A percentile compares a stretch with the other conserved stretches of the same genome.
phyloP scores from a whole-genome alignment of 2,329 filamentous ascomycete genomes.

The Lasiodiplodia hormozganensis region DNA sequence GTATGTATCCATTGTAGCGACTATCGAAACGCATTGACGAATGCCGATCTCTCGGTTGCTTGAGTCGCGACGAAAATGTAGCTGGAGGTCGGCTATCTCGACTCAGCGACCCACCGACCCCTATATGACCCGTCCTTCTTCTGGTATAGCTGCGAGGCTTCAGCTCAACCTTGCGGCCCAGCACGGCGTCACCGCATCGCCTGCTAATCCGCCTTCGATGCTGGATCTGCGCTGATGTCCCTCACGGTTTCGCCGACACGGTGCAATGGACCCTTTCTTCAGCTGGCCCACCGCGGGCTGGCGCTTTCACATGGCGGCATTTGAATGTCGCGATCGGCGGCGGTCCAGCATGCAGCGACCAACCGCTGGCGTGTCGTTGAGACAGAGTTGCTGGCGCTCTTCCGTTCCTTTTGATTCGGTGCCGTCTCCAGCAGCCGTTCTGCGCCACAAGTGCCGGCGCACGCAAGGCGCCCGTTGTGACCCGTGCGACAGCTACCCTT shows the following conservation, averaged over 20 bases:
- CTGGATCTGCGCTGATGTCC: background rate
- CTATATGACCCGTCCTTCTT: background rate
- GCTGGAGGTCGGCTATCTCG: background rate
- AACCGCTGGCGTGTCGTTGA: slow-evolving; percentile 8
- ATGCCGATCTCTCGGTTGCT: slow-evolving; percentile 15
- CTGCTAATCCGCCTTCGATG: slow-evolving; percentile 6
- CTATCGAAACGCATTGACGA: slow-evolving; percentile 25
- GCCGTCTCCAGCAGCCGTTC: background rate
- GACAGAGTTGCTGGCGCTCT: slow-evolving; percentile 16
- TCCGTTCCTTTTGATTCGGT: slow-evolving; percentile 14
- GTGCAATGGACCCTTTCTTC: background rate
- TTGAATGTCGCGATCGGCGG: background rate
- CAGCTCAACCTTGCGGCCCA: slow-evolving; percentile 3
- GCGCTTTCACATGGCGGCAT: slow-evolving; percentile 5
- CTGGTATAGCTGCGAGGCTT: background rate
- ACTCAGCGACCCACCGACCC: slow-evolving; percentile 11
- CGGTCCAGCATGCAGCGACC: slow-evolving; percentile 2
- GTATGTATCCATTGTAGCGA: slow-evolving; percentile 11
- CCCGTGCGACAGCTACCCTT: slow-evolving; percentile 2
- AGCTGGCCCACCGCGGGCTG: background rate
- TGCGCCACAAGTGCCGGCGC: slow-evolving; percentile 5
- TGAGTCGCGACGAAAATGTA: slow-evolving; percentile 1
- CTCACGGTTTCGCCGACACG: background rate
- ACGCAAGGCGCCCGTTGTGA: background rate
- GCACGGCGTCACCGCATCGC: slow-evolving; percentile 6